Evolutionary conservation across 2,329 filamentous ascomycete genomes (phyloP).

Genomic region (Thelonectria blattea): DNA sequence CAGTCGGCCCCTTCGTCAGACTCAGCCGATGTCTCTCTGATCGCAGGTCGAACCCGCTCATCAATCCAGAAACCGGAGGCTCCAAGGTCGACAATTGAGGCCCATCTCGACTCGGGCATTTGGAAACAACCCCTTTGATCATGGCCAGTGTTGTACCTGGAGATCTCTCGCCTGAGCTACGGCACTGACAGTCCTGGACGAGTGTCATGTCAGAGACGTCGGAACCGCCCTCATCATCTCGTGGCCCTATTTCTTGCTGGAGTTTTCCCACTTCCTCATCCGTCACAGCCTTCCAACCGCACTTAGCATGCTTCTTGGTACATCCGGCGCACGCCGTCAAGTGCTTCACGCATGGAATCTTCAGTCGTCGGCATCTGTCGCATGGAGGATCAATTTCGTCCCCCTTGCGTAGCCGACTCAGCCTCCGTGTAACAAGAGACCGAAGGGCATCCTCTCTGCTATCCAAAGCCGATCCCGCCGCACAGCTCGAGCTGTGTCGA

Average conservation of each 20-base stretch:
- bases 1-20: slow-evolving; percentile 19
- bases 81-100: slow-evolving; percentile 29
- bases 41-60: slow-evolving; percentile 32
- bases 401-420: slow-evolving; percentile 77
- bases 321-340: slow-evolving; percentile 86
- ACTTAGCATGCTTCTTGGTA: slow-evolving; percentile 89
- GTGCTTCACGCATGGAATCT: slow-evolving; percentile 84
- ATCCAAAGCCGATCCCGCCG: slow-evolving; percentile 26
- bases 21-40: slow-evolving; percentile 33
- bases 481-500: slow-evolving; percentile 37
- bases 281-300: slow-evolving; percentile 82
- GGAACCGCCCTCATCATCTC: slow-evolving; percentile 24
- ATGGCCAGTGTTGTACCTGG: slow-evolving; percentile 21
- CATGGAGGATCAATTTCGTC: slow-evolving; percentile 82
- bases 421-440: slow-evolving; percentile 72
- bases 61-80: slow-evolving; percentile 26
- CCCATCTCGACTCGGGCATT: slow-evolving; percentile 32
- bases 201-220: slow-evolving; percentile 27
- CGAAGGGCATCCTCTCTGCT: slow-evolving; percentile 45
- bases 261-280: slow-evolving; percentile 64
- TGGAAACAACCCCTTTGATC: slow-evolving; percentile 27
- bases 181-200: slow-evolving; percentile 13
- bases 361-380: slow-evolving; percentile 79
- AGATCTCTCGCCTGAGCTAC: slow-evolving; percentile 29
- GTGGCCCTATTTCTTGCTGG: slow-evolving; percentile 37